Evolutionary conservation across 2,329 filamentous ascomycete species (phyloP), one percentile per base, ranked within the genome.

Genomic region (Botrytis porri): DNA sequence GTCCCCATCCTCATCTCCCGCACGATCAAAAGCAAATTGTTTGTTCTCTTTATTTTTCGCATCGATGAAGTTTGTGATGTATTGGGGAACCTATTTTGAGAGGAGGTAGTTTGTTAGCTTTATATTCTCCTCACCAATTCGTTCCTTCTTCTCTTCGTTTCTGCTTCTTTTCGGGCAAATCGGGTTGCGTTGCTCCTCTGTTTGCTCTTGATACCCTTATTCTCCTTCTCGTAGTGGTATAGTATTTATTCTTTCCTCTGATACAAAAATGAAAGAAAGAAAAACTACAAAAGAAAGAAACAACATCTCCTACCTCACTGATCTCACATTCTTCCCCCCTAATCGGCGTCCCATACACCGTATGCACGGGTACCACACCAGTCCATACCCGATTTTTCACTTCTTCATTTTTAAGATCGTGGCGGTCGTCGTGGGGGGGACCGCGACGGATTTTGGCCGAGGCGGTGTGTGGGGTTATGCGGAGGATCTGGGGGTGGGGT

Each of bases 391-490:
- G 77, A 4, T 78, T 80, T n/a, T 82, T 77, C 9, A 86, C 73
- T 22, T 79, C 82, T 20, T 80, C 80, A 74, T 88, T 81, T 72
- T 83, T 83, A 74, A 84, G 70, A 74, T 90, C 88, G 22, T 79
- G 81, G 73, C 79, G 83, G 22, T 88, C 86, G 70, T 89, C 88
- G 83, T 76, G 85, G 1, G 92, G 90, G 57, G 85, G 85, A 0
- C 92, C 93, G 37, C 86, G 84, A 12, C 92, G 85, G 60, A 92
- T 84, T 86, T 97, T 97, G 41, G 90, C 92, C 78, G 91, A 94
- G 7, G 92, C 94, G 67, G 88, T 89, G 25, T 87, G 85, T 74
- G 97, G 88, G 65, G 82, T 85, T 18, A 97, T 88, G 75, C 86
- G 89, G 73, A 97, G 83, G 59, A 97, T 89, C 61, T 88, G 2